A percentile compares a stretch with the other conserved stretches of the same genome.
Conservation (phyloP, 371 early-diverging fungal genomes). For the Mucor sp. region DNA sequence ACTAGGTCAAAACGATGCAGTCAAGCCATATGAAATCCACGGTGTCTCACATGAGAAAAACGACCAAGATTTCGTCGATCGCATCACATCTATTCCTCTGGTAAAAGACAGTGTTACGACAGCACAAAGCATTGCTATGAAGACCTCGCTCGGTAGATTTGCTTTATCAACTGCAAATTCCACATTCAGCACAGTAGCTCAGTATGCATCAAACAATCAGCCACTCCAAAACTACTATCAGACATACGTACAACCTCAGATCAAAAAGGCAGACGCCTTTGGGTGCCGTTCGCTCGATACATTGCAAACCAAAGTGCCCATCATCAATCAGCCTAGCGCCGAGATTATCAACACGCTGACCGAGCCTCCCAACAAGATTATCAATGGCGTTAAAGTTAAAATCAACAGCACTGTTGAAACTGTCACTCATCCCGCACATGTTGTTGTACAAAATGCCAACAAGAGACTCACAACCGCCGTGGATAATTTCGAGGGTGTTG, state of each 20-base stretch:
- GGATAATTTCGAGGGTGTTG: conserved; percentile 46
- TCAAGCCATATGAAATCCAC: conserved; percentile 32
- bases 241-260: conserved; percentile 58
- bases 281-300: conserved; percentile 72
- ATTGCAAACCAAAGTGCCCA: conserved; percentile 68
- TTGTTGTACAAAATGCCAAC: conserved; percentile 49
- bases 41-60: conserved; percentile 9
- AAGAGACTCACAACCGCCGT: conserved; percentile 41
- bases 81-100: conserved; percentile 65
- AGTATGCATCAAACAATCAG: conserved; percentile 20
- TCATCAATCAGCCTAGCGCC: conserved; percentile 62
- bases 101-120: conserved; percentile 61
- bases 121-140: conserved; percentile 53
- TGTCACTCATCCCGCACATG: conserved; percentile 48
- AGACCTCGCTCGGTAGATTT: conserved; percentile 53
- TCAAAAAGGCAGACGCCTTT: conserved; percentile 63
- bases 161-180: conserved; percentile 52
- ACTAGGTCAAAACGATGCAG: conserved; percentile 28
- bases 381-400: conserved; percentile 34
- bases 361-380: conserved; percentile 16
- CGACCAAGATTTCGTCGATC: conserved; percentile 39
- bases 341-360: conserved; percentile 60
- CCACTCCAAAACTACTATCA: conserved; percentile 50
- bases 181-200: conserved; percentile 37
- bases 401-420: conserved; percentile 44